Evolutionary conservation across 73 alveolate genomes (phyloP).

Genomic region (Tetrahymena thermophila): DNA sequence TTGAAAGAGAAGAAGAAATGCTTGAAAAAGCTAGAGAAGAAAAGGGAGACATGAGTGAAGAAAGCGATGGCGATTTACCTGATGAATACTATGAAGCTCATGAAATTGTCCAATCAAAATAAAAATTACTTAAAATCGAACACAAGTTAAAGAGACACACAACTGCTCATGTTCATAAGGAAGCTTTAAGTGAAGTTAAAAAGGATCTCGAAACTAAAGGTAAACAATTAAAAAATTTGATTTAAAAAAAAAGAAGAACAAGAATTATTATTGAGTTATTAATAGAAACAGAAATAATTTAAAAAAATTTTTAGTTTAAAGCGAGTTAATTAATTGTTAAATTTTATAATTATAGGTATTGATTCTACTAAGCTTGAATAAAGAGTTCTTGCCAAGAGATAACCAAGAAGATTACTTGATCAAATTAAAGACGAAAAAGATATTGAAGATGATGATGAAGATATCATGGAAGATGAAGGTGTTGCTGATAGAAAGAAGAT

Average conservation of each 20-base stretch:
- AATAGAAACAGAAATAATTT: too few relatives aligned
- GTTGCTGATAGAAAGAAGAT: conserved; percentile 41
- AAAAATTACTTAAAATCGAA: conserved; percentile 43
- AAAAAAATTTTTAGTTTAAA: too few relatives aligned
- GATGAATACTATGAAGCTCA: conserved; percentile 30
- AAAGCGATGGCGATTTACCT: conserved; percentile 22
- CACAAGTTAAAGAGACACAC: conserved; percentile 55
- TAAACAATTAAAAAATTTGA: not conserved
- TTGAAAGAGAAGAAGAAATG: conserved; percentile 96
- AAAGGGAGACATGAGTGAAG: not conserved
- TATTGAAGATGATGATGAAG: conserved; percentile 45
- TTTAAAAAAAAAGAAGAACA: too few relatives aligned
- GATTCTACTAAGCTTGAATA: conserved; percentile 16
- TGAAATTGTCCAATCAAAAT: conserved; percentile 38
- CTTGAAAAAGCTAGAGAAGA: conserved; percentile 43
- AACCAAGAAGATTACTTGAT: conserved; percentile 9
- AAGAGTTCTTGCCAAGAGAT: not conserved
- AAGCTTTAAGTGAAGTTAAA: conserved; percentile 54
- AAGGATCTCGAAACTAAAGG: conserved; percentile 43
- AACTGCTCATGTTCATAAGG: conserved; percentile 56
- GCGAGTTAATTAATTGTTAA: not conserved
- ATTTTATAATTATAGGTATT: conserved; percentile 1
- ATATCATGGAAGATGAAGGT: conserved; percentile 52
- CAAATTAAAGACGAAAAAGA: not conserved
- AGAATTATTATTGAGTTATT: too few relatives aligned